Conservation (phyloP, 106 monocot species). For the Dendrobium chrysotoxum region DNA sequence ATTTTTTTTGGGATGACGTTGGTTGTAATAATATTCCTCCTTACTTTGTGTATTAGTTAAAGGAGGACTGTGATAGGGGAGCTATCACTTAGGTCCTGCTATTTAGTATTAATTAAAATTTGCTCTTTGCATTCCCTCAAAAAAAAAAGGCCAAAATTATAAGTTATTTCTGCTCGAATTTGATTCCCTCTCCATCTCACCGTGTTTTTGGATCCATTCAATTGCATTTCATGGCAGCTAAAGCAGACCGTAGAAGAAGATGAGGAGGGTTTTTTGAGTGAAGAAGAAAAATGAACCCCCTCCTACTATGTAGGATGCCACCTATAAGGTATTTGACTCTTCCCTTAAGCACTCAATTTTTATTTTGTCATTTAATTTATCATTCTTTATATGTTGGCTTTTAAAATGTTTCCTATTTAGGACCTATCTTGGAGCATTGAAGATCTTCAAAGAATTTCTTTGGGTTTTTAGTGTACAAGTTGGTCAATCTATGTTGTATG, state of each 20-base stretch:
- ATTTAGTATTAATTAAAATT: no score
- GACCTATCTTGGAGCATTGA: not conserved
- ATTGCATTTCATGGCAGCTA: not conserved
- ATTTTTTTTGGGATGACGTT: no score
- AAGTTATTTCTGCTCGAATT: not conserved
- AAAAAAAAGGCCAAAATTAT: not conserved
- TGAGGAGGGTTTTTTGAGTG: constrained; percentile 74
- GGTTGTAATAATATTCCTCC: no score
- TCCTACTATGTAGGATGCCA: constrained; percentile 51
- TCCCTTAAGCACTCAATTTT: not conserved
- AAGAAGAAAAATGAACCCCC: constrained; percentile 83
- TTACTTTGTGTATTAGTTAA: no score
- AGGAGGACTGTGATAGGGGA: no score
- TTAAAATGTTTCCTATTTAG: not conserved
- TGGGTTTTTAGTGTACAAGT: not conserved
- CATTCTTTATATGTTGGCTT: not conserved
- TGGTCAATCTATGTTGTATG: not conserved
- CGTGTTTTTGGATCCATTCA: not conserved
- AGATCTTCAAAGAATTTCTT: not conserved
- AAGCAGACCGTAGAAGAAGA: constrained; percentile 10
- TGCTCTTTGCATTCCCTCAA: no score
- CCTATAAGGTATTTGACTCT: constrained; percentile 38
- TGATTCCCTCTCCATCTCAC: not conserved
- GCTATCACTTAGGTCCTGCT: no score
- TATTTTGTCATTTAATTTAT: no score